Evolutionary conservation across 345 rosid genomes (phyloP).

Genomic region (Stellera chamaejasme): DNA sequence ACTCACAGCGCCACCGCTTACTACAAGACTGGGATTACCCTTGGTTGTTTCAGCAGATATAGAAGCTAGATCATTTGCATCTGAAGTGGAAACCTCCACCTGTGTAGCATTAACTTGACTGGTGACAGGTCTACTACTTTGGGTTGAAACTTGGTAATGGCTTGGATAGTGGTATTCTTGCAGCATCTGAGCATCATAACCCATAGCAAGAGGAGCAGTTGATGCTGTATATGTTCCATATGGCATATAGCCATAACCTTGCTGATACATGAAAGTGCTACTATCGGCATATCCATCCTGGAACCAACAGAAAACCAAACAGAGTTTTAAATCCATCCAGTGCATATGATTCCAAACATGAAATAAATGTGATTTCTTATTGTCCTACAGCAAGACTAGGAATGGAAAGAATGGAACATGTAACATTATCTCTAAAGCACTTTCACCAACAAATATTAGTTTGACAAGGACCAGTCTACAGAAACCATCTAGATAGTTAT

Average conservation of each 20-base stretch:
- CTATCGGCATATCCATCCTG: constrained; percentile 32
- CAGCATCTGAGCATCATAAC: constrained; percentile 31
- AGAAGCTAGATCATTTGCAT: constrained; percentile 20
- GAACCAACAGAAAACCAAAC: constrained; percentile 5
- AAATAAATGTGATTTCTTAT: no score
- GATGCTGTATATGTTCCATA: constrained; percentile 36
- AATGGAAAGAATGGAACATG: no score
- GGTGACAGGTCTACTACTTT: constrained; percentile 11
- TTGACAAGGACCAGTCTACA: no score
- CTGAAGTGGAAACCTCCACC: constrained; percentile 16
- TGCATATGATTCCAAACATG: no score
- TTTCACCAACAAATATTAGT: no score
- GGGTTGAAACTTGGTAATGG: constrained; percentile 24
- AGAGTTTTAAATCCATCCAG: no score
- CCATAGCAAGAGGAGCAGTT: constrained; percentile 20
- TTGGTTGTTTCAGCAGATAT: constrained; percentile 23
- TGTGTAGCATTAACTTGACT: constrained; percentile 15
- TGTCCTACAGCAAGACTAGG: no score
- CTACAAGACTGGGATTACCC: constrained; percentile 19
- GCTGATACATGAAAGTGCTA: constrained; percentile 33
- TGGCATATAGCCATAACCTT: constrained; percentile 34
- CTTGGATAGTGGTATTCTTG: constrained; percentile 49
- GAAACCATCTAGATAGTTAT: no score
- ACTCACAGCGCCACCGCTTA: constrained; percentile 23
- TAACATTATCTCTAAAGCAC: no score